phyloP scores from a whole-genome alignment of 176 grass and related monocot species.

The Alloteropsis semialata region DNA sequence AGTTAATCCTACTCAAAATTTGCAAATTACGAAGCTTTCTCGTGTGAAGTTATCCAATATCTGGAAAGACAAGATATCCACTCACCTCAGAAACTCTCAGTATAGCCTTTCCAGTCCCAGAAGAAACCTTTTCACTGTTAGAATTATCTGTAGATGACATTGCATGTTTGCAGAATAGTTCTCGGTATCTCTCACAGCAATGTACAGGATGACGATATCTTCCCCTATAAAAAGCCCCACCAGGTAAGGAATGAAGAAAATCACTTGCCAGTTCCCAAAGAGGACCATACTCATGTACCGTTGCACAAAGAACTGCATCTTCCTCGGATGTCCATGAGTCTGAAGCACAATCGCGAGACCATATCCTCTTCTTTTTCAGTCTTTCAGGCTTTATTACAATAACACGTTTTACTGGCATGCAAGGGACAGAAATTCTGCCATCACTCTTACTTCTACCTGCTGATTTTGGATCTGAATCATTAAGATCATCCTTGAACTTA shows the following conservation, averaged over 20 bases:
- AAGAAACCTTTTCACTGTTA: constrained; percentile 70
- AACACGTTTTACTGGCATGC: constrained; percentile 62
- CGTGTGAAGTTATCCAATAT: constrained; percentile 16
- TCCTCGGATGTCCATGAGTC: constrained; percentile 82
- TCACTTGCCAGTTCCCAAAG: constrained; percentile 88
- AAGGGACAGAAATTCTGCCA: constrained; percentile 52
- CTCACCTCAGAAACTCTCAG: constrained; percentile 90
- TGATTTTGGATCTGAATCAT: constrained; percentile 49
- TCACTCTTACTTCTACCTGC: constrained; percentile 46
- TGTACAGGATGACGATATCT: constrained; percentile 85
- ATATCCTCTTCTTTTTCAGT: constrained; percentile 81
- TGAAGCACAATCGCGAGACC: constrained; percentile 67
- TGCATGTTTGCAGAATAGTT: constrained; percentile 94
- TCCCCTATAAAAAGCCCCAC: constrained; percentile 69
- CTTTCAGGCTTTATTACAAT: constrained; percentile 90
- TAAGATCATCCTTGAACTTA: constrained; percentile 47
- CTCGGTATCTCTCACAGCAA: constrained; percentile 95
- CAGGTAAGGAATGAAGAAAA: constrained; percentile 53
- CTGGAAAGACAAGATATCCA: constrained; percentile 2
- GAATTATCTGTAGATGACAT: constrained; percentile 65
- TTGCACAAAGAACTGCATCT: constrained; percentile 81
- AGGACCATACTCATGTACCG: constrained; percentile 82
- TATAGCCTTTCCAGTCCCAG: constrained; percentile 83
- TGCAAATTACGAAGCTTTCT: background rate
- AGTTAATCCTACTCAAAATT: background rate